Percentiles rank a stretch among this genome's conserved stretches.
Conservation (phyloP, 345 rosid species). For the Nephelium lappaceum region DNA sequence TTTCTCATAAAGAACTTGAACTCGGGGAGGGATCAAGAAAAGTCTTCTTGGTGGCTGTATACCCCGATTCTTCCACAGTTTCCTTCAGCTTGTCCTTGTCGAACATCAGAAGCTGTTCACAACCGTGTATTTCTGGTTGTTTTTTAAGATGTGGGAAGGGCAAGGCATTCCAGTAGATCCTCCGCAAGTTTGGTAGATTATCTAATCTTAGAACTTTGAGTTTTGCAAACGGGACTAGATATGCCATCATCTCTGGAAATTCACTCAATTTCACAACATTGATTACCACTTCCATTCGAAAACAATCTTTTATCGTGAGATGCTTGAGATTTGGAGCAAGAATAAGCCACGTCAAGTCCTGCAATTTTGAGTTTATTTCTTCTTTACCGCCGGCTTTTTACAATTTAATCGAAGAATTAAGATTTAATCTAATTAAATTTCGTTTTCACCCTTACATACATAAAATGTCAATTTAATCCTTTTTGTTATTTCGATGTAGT, state of each 20-base stretch:
- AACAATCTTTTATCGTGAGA: slow-evolving; percentile 7
- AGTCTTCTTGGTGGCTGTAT: too few species aligned
- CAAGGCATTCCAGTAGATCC: slow-evolving; percentile 25
- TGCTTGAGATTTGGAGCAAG: slow-evolving; percentile 22
- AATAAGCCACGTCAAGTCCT: slow-evolving; percentile 31
- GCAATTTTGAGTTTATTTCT: not conserved
- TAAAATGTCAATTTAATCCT: too few species aligned
- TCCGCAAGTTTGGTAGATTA: slow-evolving; percentile 5
- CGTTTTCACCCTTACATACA: too few species aligned
- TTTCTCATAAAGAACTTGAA: too few species aligned
- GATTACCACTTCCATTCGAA: slow-evolving; percentile 27
- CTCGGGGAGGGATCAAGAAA: too few species aligned
- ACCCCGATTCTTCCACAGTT: too few species aligned
- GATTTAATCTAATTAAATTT: too few species aligned
- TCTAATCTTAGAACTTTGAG: slow-evolving; percentile 17
- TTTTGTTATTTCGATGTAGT: too few species aligned
- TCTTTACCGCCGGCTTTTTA: too few species aligned
- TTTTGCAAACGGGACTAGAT: slow-evolving; percentile 18
- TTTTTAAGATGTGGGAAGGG: slow-evolving; percentile 19
- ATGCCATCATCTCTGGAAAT: not conserved
- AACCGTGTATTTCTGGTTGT: not conserved
- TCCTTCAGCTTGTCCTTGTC: slow-evolving; percentile 10
- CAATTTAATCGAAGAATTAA: too few species aligned
- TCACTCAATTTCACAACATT: slow-evolving; percentile 10
- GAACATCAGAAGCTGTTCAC: slow-evolving; percentile 12